A percentile compares a stretch with the other conserved stretches of the same genome.
phyloP scores from a whole-genome alignment of 1,139 yeast species.

The Protomyces inouyei region DNA sequence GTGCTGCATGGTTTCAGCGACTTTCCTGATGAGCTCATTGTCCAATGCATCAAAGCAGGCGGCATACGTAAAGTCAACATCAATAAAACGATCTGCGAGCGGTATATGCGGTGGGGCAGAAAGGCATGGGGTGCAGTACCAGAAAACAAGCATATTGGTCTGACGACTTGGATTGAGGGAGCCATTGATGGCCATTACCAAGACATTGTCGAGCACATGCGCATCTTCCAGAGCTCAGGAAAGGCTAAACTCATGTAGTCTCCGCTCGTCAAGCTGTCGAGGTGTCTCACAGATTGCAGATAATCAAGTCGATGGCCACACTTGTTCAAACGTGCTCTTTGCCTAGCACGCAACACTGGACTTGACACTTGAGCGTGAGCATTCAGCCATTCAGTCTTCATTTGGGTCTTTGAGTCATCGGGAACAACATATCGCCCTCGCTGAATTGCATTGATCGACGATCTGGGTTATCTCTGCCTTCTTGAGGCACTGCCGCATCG shows the following conservation, averaged over 20 bases:
- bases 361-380: too few relatives aligned
- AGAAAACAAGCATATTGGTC: neutral
- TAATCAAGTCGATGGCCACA: neutral
- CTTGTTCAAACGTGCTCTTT: too few relatives aligned
- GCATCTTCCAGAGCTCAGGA: neutral
- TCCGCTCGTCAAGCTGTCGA: too few relatives aligned
- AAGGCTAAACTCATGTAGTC: neutral
- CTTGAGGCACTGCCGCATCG: too few relatives aligned
- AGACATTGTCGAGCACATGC: slow-evolving; percentile 1
- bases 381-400: too few relatives aligned
- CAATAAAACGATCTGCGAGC: slow-evolving; percentile 8
- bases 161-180: neutral
- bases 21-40: neutral
- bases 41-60: slow-evolving; percentile 2
- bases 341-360: too few relatives aligned
- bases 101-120: neutral
- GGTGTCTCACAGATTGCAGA: neutral
- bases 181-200: neutral
- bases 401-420: too few relatives aligned
- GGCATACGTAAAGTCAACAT: slow-evolving; percentile 9
- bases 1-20: slow-evolving; percentile 7
- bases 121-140: slow-evolving; percentile 2
- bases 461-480: too few relatives aligned
- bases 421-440: too few relatives aligned
- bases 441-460: too few relatives aligned